phyloP scores from a whole-genome alignment of 2,329 filamentous ascomycete genomes.

The Fusarium sp. region DNA sequence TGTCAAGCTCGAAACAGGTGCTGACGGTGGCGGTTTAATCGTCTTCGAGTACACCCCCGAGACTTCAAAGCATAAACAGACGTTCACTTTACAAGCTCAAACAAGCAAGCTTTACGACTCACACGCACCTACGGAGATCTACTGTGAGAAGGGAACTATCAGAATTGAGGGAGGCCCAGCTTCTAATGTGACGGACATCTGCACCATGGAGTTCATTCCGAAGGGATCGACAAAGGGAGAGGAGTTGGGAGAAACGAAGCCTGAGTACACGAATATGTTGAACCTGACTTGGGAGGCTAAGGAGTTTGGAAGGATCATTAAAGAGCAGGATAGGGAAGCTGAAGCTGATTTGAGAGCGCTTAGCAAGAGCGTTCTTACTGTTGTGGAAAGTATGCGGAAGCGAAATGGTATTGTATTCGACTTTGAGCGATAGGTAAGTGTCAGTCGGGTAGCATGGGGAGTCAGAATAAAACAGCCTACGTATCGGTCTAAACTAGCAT shows the following conservation, averaged over 20 bases:
- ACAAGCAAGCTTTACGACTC: conserved; percentile 35
- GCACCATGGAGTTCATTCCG: conserved; percentile 20
- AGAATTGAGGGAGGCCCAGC: conserved; percentile 16
- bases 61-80: conserved; percentile 20
- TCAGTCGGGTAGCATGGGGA: no score
- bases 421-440: conserved; percentile 8
- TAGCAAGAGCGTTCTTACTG: conserved; percentile 10
- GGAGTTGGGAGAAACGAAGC: conserved; percentile 21
- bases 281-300: conserved; percentile 37
- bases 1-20: conserved; percentile 9
- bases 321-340: conserved; percentile 11
- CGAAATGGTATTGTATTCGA: conserved; percentile 23
- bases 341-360: conserved; percentile 25
- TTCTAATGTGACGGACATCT: conserved; percentile 31
- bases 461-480: no score
- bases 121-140: conserved; percentile 33
- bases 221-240: conserved; percentile 23
- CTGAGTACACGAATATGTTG: conserved; percentile 22
- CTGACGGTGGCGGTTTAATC: conserved; percentile 24
- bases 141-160: conserved; percentile 37
- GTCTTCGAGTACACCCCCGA: conserved; percentile 24
- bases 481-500: no score
- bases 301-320: conserved; percentile 30
- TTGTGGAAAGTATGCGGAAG: conserved; percentile 33
- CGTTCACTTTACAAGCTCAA: conserved; percentile 23